Conservation (phyloP, 352 stramenopile genomes). For the Aphanomyces stellatus region DNA sequence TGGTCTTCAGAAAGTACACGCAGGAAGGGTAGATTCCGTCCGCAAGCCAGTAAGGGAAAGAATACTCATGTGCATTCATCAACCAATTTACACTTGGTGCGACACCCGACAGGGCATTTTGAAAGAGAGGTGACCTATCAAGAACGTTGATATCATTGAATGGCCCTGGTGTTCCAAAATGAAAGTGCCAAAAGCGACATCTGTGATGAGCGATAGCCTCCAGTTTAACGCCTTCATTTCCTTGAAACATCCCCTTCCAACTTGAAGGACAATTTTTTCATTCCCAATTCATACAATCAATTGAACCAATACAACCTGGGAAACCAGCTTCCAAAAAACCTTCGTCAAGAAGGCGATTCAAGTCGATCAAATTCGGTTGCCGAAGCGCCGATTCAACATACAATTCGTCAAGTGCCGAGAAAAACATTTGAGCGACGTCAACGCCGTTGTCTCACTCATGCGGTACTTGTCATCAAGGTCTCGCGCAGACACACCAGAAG, state of each 20-base stretch:
- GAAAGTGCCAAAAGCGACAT: constrained; percentile 21
- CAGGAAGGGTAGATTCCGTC: background rate
- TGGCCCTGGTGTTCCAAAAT: constrained; percentile 18
- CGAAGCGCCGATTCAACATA: background rate
- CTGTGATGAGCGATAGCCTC: constrained; percentile 20
- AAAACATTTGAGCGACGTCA: background rate
- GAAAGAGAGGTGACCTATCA: constrained; percentile 19
- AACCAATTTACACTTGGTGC: background rate
- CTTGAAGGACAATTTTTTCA: background rate
- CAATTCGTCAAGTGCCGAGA: background rate
- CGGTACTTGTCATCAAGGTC: background rate
- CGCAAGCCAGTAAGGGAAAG: background rate
- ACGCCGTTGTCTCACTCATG: background rate
- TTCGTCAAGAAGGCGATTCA: background rate
- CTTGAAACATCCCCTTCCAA: background rate
- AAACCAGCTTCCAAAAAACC: background rate
- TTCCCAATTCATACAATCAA: background rate
- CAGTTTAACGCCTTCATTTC: background rate
- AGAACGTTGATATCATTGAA: constrained; percentile 23
- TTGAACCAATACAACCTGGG: background rate
- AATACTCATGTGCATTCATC: background rate
- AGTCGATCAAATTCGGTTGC: background rate
- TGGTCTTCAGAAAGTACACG: background rate
- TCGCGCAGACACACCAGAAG: background rate
- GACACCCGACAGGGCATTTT: background rate